These are phyloP conservation scores for Cryptococcus sp. DNA, from an alignment of 1,284 basidiomycete species.

Conservation along the genomic window DNA sequence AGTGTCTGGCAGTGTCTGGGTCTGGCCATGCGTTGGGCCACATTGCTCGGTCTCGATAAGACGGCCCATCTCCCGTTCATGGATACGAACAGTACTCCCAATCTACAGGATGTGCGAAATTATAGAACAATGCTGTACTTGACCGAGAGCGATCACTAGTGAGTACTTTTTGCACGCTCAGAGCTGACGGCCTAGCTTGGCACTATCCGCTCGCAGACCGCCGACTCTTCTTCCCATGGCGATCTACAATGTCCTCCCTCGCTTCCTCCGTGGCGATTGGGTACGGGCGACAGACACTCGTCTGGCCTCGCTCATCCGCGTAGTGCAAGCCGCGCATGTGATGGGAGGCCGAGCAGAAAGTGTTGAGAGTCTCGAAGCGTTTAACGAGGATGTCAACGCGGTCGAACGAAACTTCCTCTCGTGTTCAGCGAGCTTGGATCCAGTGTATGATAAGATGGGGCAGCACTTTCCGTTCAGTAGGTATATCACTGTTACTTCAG, in stretches of 20 bases:
- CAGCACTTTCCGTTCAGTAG: conserved; percentile 29
- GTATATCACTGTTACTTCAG: not conserved
- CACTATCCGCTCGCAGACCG: conserved; percentile 16
- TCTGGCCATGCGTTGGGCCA: conserved; percentile 24
- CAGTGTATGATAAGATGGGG: conserved; percentile 15
- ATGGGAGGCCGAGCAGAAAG: conserved; percentile 15
- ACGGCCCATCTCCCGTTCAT: conserved; percentile 13
- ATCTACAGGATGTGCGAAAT: conserved; percentile 4
- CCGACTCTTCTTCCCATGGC: conserved; percentile 13
- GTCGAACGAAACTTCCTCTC: conserved; percentile 10
- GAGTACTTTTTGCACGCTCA: not conserved
- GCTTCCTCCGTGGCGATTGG: conserved; percentile 10
- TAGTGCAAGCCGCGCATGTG: conserved; percentile 14
- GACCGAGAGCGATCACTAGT: conserved; percentile 29
- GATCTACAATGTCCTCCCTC: conserved; percentile 7
- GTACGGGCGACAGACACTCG: conserved; percentile 16
- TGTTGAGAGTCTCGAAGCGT: conserved; percentile 18
- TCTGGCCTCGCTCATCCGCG: conserved; percentile 13
- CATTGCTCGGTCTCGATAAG: conserved; percentile 17
- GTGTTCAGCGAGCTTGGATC: conserved; percentile 6
- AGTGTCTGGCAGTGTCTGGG: conserved; percentile 24
- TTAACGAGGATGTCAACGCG: conserved; percentile 19
- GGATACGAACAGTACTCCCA: not conserved
- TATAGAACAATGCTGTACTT: conserved; percentile 25
- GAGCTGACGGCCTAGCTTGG: conserved; percentile 14